phyloP scores from a whole-genome alignment of 495 filamentous ascomycete species.

The Penicillium robsamsonii region DNA sequence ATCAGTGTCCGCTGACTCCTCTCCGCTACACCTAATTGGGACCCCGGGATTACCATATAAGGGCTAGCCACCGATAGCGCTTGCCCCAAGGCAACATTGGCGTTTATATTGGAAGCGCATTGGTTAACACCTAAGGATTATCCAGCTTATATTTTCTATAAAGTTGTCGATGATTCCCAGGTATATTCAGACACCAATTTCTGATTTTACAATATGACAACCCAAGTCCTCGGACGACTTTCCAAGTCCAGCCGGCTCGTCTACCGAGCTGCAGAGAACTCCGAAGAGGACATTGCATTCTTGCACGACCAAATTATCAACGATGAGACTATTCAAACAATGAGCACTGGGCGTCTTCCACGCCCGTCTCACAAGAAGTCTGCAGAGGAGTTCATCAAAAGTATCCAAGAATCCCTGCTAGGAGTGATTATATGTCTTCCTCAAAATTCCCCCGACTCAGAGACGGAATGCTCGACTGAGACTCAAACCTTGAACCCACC shows the following conservation, averaged over 20 bases:
- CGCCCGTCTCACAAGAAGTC: neutral
- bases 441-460: neutral
- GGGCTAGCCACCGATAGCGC: neutral
- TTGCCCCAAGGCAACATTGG: neutral
- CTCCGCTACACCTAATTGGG: neutral
- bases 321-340: neutral
- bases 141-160: neutral
- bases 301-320: neutral
- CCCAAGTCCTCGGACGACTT: neutral
- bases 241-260: slow-evolving; percentile 6
- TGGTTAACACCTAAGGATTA: neutral
- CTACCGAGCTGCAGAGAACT: slow-evolving; percentile 13
- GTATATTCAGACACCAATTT: neutral
- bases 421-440: slow-evolving; percentile 8
- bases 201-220: neutral
- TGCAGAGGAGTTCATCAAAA: neutral
- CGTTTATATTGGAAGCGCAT: neutral
- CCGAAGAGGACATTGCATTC: slow-evolving; percentile 12
- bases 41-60: neutral
- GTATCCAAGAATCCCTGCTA: neutral
- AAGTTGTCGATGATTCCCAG: neutral
- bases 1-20: no score
- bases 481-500: neutral
- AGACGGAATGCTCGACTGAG: neutral
- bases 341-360: neutral